These are phyloP conservation scores for Boletus huronensis DNA, from an alignment of 768 basidiomycete genomes.

Conservation along the genomic window DNA sequence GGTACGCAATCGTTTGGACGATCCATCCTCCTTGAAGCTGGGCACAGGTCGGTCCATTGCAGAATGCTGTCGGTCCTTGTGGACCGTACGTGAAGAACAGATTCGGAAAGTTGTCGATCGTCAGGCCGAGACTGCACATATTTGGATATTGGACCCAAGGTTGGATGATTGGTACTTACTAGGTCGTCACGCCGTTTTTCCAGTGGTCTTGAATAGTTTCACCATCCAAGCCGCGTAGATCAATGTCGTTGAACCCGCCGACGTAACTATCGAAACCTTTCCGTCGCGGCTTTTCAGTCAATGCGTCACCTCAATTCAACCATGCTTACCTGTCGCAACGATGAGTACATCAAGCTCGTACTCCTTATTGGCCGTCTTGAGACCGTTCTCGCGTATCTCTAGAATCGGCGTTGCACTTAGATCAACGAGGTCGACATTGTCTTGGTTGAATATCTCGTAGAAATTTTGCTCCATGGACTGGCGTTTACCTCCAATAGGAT, in stretches of 20 bases:
- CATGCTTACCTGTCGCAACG: constrained; percentile 13
- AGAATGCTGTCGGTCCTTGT: constrained; percentile 8
- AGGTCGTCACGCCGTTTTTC: constrained; percentile 11
- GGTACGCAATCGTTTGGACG: constrained; percentile 6
- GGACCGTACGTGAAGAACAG: constrained; percentile 11
- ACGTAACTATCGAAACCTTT: constrained; percentile 12
- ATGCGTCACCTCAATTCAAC: not conserved
- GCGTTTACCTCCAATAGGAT: constrained; percentile 9
- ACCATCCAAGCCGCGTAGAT: constrained; percentile 11
- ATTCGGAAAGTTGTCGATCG: constrained; percentile 16
- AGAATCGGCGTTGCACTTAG: constrained; percentile 3
- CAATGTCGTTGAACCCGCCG: constrained; percentile 5
- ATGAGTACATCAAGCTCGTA: constrained; percentile 13
- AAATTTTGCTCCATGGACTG: constrained; percentile 7
- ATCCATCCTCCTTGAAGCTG: constrained; percentile 9
- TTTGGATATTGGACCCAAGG: not conserved
- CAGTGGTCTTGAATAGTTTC: constrained; percentile 16
- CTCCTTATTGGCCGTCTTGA: constrained; percentile 6
- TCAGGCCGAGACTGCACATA: constrained; percentile 10
- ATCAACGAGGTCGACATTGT: constrained; percentile 17
- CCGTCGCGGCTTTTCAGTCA: not conserved
- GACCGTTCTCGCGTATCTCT: constrained; percentile 7
- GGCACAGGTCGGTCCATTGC: constrained; percentile 8
- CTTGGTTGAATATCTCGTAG: constrained; percentile 15
- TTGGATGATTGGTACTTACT: not conserved